Conservation (phyloP, 257 asterid genomes). For the Solanum corneliomulleri region DNA sequence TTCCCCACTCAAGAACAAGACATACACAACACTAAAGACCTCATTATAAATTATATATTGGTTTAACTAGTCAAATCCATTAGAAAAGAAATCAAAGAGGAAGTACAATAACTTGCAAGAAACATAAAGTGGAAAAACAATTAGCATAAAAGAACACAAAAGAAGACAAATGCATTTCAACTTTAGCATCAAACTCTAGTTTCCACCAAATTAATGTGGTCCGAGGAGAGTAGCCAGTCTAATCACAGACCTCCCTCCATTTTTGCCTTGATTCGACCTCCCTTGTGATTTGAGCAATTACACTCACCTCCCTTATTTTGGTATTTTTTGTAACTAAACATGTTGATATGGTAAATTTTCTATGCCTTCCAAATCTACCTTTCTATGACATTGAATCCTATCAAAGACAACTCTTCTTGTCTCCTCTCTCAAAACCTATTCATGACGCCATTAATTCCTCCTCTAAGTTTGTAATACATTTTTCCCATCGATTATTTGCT, state of each 20-base stretch:
- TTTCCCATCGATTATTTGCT: background rate
- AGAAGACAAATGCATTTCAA: background rate
- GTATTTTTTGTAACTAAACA: background rate
- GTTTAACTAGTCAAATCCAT: background rate
- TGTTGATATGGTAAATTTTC: background rate
- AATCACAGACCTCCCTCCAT: background rate
- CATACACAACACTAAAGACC: background rate
- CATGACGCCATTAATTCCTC: background rate
- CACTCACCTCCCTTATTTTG: background rate
- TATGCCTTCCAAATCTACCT: background rate
- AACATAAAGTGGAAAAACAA: background rate
- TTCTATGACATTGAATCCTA: background rate
- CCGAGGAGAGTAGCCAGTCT: background rate
- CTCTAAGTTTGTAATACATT: background rate
- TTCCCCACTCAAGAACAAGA: background rate
- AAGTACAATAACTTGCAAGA: background rate
- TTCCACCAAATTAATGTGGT: background rate
- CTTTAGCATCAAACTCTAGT: background rate
- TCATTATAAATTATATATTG: background rate
- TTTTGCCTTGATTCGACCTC: background rate
- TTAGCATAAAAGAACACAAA: background rate
- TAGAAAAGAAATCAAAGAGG: background rate
- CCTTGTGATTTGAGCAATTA: background rate
- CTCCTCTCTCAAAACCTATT: background rate
- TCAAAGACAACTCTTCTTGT: background rate